Percentiles rank a stretch among this genome's conserved stretches.
Conservation (phyloP, 371 early-diverging fungal genomes). For the Mucor indicus region DNA sequence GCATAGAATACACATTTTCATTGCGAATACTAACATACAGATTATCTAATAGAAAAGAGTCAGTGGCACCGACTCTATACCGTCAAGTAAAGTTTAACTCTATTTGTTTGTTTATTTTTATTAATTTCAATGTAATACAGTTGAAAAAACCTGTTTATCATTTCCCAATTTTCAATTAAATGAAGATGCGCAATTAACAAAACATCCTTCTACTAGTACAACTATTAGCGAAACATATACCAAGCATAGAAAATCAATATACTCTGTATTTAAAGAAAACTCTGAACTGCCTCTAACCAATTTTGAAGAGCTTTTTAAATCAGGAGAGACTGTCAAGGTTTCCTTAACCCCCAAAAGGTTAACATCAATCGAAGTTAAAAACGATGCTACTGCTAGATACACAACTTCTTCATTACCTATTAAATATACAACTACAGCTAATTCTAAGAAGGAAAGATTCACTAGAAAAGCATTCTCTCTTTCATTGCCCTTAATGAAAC, state of each 20-base stretch:
- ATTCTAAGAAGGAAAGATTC: no score
- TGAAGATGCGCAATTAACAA: no score
- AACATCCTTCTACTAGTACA: slow-evolving; percentile 37
- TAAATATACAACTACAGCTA: background rate
- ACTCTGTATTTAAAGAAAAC: slow-evolving; percentile 42
- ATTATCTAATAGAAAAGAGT: background rate
- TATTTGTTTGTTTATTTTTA: no score
- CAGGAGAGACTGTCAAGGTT: slow-evolving; percentile 58
- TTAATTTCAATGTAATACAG: no score
- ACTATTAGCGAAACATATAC: slow-evolving; percentile 16
- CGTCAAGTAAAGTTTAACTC: no score
- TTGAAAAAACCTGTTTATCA: no score
- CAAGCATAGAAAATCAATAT: slow-evolving; percentile 37
- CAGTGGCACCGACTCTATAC: no score
- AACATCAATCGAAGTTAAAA: slow-evolving; percentile 53
- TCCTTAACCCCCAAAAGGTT: slow-evolving; percentile 61
- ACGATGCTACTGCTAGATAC: slow-evolving; percentile 14
- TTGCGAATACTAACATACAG: no score
- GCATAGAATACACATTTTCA: no score
- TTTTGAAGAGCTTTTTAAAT: slow-evolving; percentile 59
- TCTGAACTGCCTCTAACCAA: slow-evolving; percentile 38
- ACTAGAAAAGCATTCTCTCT: no score
- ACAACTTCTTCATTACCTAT: slow-evolving; percentile 8
- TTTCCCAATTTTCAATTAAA: no score
- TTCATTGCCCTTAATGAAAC: slow-evolving; percentile 11